Percentiles rank a stretch among this genome's conserved stretches.
phyloP scores from a whole-genome alignment of 768 basidiomycete species.

The Saitozyma sp. region DNA sequence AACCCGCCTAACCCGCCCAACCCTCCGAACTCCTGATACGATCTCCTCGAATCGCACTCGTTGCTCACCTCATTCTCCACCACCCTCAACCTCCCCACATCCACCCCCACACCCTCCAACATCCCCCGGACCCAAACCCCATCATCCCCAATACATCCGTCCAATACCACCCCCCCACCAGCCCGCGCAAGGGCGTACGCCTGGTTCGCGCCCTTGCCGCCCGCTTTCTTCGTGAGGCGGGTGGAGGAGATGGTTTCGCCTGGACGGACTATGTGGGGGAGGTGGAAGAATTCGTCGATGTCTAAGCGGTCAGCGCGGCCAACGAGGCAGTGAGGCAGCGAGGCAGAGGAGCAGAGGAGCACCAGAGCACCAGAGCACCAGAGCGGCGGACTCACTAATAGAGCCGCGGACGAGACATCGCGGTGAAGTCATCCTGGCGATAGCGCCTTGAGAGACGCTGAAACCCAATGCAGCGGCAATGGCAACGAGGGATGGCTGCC shows the following conservation, averaged over 20 bases:
- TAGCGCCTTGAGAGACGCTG: too few relatives aligned
- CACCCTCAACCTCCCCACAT: slow-evolving; percentile 23
- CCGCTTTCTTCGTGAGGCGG: slow-evolving; percentile 47
- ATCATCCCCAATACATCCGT: slow-evolving; percentile 50
- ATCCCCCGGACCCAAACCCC: slow-evolving; percentile 43
- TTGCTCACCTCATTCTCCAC: slow-evolving; percentile 40
- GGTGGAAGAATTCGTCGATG: slow-evolving; percentile 50
- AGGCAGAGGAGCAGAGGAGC: neutral
- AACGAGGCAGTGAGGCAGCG: neutral
- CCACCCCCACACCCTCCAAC: slow-evolving; percentile 47
- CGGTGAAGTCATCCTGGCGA: slow-evolving; percentile 1
- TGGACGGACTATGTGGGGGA: slow-evolving; percentile 47
- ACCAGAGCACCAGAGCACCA: too few relatives aligned
- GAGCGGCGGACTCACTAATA: slow-evolving; percentile 40
- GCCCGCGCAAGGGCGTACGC: slow-evolving; percentile 53
- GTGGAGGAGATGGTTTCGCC: slow-evolving; percentile 56
- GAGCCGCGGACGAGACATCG: slow-evolving; percentile 48
- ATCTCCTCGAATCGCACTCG: neutral
- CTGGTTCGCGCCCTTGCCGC: slow-evolving; percentile 57
- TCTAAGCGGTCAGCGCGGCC: slow-evolving; percentile 29
- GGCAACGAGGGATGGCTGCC: too few relatives aligned
- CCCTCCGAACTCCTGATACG: neutral
- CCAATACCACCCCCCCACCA: slow-evolving; percentile 45
- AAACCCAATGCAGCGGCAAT: too few relatives aligned
- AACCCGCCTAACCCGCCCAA: slow-evolving; percentile 8